Base-by-base conservation (phyloP, 352 stramenopile genomes). In the Hyaloperonospora arabidopsidis region DNA sequence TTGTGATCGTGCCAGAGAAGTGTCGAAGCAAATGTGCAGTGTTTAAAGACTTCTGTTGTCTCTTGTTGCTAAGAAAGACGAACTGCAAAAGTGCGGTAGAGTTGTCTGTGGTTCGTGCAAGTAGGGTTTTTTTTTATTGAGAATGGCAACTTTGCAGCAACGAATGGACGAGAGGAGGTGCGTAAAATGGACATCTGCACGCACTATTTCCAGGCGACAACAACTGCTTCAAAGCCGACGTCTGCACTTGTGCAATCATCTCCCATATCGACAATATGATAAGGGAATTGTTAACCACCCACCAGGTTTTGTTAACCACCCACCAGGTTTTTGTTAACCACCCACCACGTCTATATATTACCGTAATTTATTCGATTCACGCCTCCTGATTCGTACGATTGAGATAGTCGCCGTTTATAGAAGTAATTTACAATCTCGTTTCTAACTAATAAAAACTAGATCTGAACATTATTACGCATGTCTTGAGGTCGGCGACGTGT, bases 51-150 rank as follows among this genome's bases (percentile, higher is more conserved):
- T 89, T 75, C 43, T 94, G 92, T 59, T 83, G 71, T n/a, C 50
- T 94, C 34, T 57, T 94, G 61, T 44, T 90, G 50, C 55, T 91
- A 45, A 76, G 79, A 52, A 94, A 94, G 49, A 67, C 90, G 49
- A 89, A 87, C 57, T 94, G 84, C 55, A 77, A 29, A 94, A 94
- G 59, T 94, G 84, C 45, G 84, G 84, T 4, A 79, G 92, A 66
- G 84, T 94, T 12, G 81, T 94, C 12, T 94, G 84, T 45, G 82
- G 78, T 17, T 76, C 78, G 0, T 94, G 84, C 45, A 87, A 71
- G 65, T 92, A 89, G 46, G 80, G 87, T n/a, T n/a, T 22, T 93
- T 89, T 45, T 54, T 61, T 5, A 76, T 76, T 65, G 81, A 89
- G 67, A 72, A 72, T 61, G 61, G 60, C 19, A 69, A 85, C 65